Percentiles rank a stretch among this genome's conserved stretches.
Conservation (phyloP, 2,329 filamentous ascomycete species). For the Leptographium radiaticola region DNA sequence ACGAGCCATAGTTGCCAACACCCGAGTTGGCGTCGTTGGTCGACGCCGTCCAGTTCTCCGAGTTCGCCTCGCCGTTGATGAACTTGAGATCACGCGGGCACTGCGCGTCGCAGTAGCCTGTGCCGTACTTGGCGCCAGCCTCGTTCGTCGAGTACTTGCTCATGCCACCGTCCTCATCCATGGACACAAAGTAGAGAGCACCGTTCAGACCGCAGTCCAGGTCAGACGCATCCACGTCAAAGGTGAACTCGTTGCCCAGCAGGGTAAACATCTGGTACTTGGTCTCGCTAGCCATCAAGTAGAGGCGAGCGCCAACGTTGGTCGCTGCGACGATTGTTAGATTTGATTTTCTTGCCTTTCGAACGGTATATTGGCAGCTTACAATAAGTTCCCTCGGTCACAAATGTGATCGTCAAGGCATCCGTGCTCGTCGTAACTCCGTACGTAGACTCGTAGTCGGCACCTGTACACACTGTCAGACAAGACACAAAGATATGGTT, state of each 20-base stretch:
- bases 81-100: slow-evolving; percentile 33
- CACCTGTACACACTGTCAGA: slow-evolving; percentile 13
- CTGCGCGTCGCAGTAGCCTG: slow-evolving; percentile 36
- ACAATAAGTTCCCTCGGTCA: slow-evolving; percentile 24
- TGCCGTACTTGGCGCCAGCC: slow-evolving; percentile 37
- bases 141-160: slow-evolving; percentile 28
- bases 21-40: slow-evolving; percentile 37
- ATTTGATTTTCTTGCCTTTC: background rate
- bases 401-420: slow-evolving; percentile 33
- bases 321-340: slow-evolving; percentile 14
- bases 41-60: slow-evolving; percentile 31
- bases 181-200: slow-evolving; percentile 38
- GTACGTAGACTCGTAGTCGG: slow-evolving; percentile 37
- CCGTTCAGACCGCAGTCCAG: slow-evolving; percentile 53
- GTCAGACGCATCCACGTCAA: slow-evolving; percentile 51
- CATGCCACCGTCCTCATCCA: slow-evolving; percentile 36
- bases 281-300: slow-evolving; percentile 18
- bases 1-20: slow-evolving; percentile 33
- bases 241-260: slow-evolving; percentile 48
- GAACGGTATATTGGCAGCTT: slow-evolving; percentile 8
- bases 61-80: slow-evolving; percentile 27
- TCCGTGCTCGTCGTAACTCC: slow-evolving; percentile 36
- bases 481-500: background rate
- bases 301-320: slow-evolving; percentile 23
- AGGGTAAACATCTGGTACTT: slow-evolving; percentile 38